Evolutionary conservation across 2,329 filamentous ascomycete species (phyloP).

Genomic region (Sporothrix humicola): DNA sequence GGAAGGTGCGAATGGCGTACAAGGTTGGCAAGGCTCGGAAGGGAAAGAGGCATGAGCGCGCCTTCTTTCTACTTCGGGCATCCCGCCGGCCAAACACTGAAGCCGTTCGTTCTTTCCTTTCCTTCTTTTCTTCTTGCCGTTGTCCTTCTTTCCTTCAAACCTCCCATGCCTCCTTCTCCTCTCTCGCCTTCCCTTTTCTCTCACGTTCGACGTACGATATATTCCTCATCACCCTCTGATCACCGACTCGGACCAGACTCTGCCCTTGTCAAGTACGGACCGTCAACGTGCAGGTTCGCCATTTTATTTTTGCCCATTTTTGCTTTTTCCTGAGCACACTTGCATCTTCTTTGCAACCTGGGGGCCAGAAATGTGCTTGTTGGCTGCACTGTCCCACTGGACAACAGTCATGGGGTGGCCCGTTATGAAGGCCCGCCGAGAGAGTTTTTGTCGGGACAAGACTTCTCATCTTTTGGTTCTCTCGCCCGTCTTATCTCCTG

Average conservation of each 20-base stretch:
- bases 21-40: background rate
- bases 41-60: constrained; percentile 4
- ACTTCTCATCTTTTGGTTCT: background rate
- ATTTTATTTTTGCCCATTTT: background rate
- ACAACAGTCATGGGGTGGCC: background rate
- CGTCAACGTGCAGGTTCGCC: background rate
- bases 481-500: background rate
- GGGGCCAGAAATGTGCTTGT: constrained; percentile 21
- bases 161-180: background rate
- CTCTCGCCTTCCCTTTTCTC: background rate
- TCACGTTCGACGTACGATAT: background rate
- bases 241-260: background rate
- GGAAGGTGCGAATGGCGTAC: background rate
- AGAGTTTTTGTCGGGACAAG: background rate
- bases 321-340: background rate
- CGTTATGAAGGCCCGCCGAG: background rate
- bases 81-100: background rate
- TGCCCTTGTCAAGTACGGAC: background rate
- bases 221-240: background rate
- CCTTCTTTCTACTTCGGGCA: background rate
- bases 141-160: background rate
- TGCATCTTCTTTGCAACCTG: background rate
- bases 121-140: background rate
- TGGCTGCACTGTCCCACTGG: constrained; percentile 19
- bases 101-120: background rate